A percentile compares a stretch with the other conserved stretches of the same genome.
Conservation (phyloP, 129 eudicot genomes). For the Ambrosia artemisiifolia region DNA sequence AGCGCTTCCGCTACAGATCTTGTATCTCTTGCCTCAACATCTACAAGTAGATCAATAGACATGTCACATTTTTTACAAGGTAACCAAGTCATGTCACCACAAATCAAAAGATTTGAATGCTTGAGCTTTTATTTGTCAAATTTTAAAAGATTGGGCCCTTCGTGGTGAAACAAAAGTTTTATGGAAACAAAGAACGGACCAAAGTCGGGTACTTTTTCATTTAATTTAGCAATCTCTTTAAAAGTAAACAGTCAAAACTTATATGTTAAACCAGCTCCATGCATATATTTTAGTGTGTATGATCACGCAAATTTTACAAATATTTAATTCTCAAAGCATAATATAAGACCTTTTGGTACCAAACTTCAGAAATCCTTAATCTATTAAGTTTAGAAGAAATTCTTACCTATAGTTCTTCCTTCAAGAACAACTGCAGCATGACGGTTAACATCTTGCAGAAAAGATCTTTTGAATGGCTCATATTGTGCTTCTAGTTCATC, state of each 20-base stretch:
- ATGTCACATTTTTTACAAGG: no score
- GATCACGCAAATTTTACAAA: background rate
- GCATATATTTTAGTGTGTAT: background rate
- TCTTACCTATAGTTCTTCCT: constrained; percentile 85
- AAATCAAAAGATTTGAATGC: no score
- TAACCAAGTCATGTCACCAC: no score
- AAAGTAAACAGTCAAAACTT: background rate
- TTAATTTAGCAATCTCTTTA: no score
- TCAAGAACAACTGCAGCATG: constrained; percentile 98
- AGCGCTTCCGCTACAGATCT: constrained; percentile 72
- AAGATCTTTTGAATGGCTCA: constrained; percentile 68
- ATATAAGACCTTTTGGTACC: background rate
- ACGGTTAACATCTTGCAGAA: constrained; percentile 77
- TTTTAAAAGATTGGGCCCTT: no score
- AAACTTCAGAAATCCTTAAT: background rate
- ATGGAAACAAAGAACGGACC: no score
- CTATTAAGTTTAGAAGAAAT: background rate
- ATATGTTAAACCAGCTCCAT: background rate
- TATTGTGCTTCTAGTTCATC: constrained; percentile 74
- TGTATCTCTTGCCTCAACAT: constrained; percentile 67
- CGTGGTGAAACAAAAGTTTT: no score
- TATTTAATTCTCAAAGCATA: background rate
- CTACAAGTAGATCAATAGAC: constrained; percentile 35
- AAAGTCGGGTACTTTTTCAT: no score
- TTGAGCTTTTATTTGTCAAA: no score